Evolutionary conservation across 305 asterid species (phyloP), one percentile per base, ranked within the genome.

Genomic region (Euphrasia arctica): DNA sequence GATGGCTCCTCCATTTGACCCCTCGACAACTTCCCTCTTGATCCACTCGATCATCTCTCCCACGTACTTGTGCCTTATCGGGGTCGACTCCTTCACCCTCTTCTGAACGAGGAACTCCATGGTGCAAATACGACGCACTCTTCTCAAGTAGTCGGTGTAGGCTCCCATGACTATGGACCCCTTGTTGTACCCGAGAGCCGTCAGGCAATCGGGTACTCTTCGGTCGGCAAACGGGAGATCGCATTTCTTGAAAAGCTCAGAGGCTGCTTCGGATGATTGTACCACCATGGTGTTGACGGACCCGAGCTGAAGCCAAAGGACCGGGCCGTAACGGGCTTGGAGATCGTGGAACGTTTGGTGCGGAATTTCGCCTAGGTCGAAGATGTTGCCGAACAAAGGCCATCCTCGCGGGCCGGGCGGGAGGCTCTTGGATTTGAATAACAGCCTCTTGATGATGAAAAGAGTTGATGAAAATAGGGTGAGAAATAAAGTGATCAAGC

Each of bases 201-300:
- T 71, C 27, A 79, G 72, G 31, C 70, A 75, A 45, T 79, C 80
- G 2, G 85, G 81, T 14, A 58, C 74, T 29, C 56, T 76, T 5
- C 86, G 61, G 60, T 71, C 86, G 0, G 77, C 71, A 15, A 81
- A 81, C 2, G 76, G 74, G 12, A 71, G 76, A 36, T 79, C 85
- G 64, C 70, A 75, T 18, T 74, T 76, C 68, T 76, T 74, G 78
- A 79, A 76, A 22, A 79, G 68, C 74, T 79, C 85, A n/a, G 58
- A 10, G 32, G 62, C 62, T 31, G 62, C 62, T 57, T 57, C 47
- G 45, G 62, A 15, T n/a, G 62, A 57, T 57, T 57, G 62, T n/a
- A 57, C 62, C 62, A 57, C 62, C 22, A 57, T 13, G 47, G 62
- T 57, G 62, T 57, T 57, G 25, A 32, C n/a, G 62, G 62, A 3